A percentile compares a stretch with the other conserved stretches of the same genome.
Conservation (phyloP, 2,329 filamentous ascomycete species). For the Lachnellula subtilissima region DNA sequence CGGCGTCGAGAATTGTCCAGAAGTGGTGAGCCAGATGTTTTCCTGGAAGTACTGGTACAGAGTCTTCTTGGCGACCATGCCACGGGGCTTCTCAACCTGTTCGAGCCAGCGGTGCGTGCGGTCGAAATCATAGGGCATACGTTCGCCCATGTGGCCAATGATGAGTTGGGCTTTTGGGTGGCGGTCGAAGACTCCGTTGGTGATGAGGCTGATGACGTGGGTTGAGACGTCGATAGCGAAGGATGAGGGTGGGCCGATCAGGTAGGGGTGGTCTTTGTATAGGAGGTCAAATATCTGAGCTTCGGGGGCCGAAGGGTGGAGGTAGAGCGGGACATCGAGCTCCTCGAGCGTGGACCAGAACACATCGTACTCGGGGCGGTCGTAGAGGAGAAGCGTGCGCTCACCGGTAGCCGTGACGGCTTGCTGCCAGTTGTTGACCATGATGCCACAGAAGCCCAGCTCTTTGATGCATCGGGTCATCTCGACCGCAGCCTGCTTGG, state of each 20-base stretch:
- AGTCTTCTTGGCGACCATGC: conserved; percentile 36
- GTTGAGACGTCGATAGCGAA: conserved; percentile 56
- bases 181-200: conserved; percentile 47
- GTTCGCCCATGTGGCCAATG: conserved; percentile 46
- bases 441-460: conserved; percentile 56
- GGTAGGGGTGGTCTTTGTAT: conserved; percentile 54
- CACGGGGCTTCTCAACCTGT: conserved; percentile 43
- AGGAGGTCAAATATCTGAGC: conserved; percentile 53
- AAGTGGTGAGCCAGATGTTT: conserved; percentile 55
- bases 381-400: conserved; percentile 57
- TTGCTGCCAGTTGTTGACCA: conserved; percentile 59
- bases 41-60: conserved; percentile 49
- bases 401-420: conserved; percentile 50
- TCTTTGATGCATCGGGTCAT: conserved; percentile 48
- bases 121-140: conserved; percentile 45
- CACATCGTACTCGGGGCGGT: conserved; percentile 53
- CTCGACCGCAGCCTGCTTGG: conserved; percentile 45
- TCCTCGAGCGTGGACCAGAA: conserved; percentile 57
- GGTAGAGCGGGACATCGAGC: conserved; percentile 59
- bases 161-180: conserved; percentile 43
- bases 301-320: conserved; percentile 54
- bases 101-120: conserved; percentile 47
- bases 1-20: conserved; percentile 50
- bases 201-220: conserved; percentile 49
- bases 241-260: conserved; percentile 54